phyloP scores from a whole-genome alignment of 108 stramenopile genomes.

The Bacterosira constricta region DNA sequence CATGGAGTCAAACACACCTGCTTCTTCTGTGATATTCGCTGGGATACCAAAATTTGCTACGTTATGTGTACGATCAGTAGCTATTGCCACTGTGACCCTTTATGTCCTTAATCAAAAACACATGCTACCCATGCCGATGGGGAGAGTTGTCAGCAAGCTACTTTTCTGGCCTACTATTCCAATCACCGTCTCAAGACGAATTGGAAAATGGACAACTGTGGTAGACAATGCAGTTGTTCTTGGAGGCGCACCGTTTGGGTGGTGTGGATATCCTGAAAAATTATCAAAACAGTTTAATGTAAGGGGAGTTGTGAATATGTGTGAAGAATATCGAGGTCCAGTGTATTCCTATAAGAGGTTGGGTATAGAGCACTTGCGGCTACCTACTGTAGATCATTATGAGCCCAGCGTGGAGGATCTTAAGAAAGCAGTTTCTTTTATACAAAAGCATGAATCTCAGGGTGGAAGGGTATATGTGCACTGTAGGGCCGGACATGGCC shows the following conservation, averaged over 20 bases:
- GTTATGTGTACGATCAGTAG: conserved; percentile 27
- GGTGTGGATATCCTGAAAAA: conserved; percentile 60
- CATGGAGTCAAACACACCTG: neutral
- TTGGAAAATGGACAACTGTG: conserved; percentile 75
- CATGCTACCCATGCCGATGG: conserved; percentile 64
- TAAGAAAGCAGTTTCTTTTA: conserved; percentile 71
- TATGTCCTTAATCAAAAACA: conserved; percentile 84
- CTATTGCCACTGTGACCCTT: conserved; percentile 59
- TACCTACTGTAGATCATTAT: conserved; percentile 88
- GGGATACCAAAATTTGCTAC: conserved; percentile 19
- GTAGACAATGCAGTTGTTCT: conserved; percentile 81
- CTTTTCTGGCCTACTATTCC: conserved; percentile 88
- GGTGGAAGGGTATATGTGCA: conserved; percentile 81
- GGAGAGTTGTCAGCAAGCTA: conserved; percentile 59
- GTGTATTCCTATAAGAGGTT: conserved; percentile 58
- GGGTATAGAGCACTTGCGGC: conserved; percentile 73
- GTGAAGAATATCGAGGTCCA: conserved; percentile 83
- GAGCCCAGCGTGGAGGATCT: conserved; percentile 77
- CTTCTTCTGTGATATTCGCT: conserved; percentile 9
- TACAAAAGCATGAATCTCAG: conserved; percentile 59
- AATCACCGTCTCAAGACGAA: conserved; percentile 67
- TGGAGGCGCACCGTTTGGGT: conserved; percentile 84
- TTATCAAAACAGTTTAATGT: conserved; percentile 64
- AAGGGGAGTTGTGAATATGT: conserved; percentile 82
- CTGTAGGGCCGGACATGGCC: conserved; percentile 87